Percentiles rank a stretch among this genome's conserved stretches.
These are phyloP conservation scores for Ettlia oleoabundans DNA, from an alignment of 139 green algal genomes.

Conservation along the genomic window DNA sequence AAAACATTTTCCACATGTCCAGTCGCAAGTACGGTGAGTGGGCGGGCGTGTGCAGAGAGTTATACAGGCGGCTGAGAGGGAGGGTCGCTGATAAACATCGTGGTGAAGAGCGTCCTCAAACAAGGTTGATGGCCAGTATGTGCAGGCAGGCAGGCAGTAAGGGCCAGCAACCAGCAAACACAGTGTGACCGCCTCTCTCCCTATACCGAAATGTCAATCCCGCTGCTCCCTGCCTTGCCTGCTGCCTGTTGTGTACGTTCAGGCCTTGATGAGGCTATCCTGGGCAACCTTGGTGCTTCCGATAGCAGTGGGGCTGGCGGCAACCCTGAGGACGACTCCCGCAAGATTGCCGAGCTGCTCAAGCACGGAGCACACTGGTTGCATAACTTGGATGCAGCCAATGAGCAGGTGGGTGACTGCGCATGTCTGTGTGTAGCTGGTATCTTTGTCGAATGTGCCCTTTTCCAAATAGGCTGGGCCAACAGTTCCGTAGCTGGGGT, in stretches of 20 bases:
- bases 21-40: conserved; percentile 71
- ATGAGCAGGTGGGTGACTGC: conserved; percentile 33
- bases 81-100: too few species aligned
- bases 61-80: too few species aligned
- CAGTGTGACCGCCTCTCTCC: too few species aligned
- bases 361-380: conserved; percentile 86
- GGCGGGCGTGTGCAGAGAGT: too few species aligned
- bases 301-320: neutral
- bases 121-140: too few species aligned
- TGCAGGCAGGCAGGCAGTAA: neutral
- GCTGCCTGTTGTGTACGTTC: neutral
- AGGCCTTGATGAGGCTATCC: conserved; percentile 94
- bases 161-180: neutral
- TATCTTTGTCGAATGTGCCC: neutral
- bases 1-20: conserved; percentile 77
- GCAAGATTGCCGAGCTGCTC: conserved; percentile 82
- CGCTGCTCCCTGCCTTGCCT: too few species aligned
- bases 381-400: conserved; percentile 36
- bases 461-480: too few species aligned
- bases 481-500: too few species aligned
- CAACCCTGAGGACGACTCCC: conserved; percentile 72
- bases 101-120: too few species aligned
- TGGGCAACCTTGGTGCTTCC: conserved; percentile 65
- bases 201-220: too few species aligned
- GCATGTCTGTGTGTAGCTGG: neutral